Evolutionary conservation across 208 protist species (phyloP), one percentile per base, ranked within the genome.

Genomic region (Cochliopodium minus): DNA sequence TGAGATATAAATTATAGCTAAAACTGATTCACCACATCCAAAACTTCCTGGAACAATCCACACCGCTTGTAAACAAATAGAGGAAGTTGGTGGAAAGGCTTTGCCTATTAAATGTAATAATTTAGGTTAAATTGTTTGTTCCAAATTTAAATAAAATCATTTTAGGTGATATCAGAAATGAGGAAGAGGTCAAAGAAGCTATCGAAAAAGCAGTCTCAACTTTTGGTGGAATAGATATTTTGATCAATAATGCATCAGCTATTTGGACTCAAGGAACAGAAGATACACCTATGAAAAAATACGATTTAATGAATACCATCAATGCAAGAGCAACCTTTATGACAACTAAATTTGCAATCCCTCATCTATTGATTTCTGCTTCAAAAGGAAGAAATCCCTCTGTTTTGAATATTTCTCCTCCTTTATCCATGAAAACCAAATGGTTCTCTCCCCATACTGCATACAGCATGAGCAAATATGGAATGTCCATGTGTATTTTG

Each of bases 241-340:
- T 81, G 10, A 67, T 86, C 34, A 86, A 86, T 62, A 86, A 86
- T 38, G 79, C 79, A 1, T 73, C 62, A 7, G 79, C 79, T 25
- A 81, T 86, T 38, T 63, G 42, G 5, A 51, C 69, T 15, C 62
- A 46, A 10, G 52, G 50, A 39, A 82, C 67, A 1, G 26, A 67
- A 4, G 61, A 77, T n/a, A 81, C 72, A 10, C 26, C 48, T 7
- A 60, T 79, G 56, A 85, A 85, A 43, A 58, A 62, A 53, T 75
- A 68, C 47, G 70, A 75, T 42, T 53, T 75, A 20, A 75, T 75
- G 57, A 13, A 63, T 34, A 2, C 2, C 20, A 64, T 75, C 62
- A 75, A 75, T 46, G 53, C 50, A 20, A 42, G 70, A 28, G 70
- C 61, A 30, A 50, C 46, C 1, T 50, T 50, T 34, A 23, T 50